These are phyloP conservation scores for Colletotrichum sp. DNA, from an alignment of 2,329 filamentous ascomycete species.

Conservation along the genomic window DNA sequence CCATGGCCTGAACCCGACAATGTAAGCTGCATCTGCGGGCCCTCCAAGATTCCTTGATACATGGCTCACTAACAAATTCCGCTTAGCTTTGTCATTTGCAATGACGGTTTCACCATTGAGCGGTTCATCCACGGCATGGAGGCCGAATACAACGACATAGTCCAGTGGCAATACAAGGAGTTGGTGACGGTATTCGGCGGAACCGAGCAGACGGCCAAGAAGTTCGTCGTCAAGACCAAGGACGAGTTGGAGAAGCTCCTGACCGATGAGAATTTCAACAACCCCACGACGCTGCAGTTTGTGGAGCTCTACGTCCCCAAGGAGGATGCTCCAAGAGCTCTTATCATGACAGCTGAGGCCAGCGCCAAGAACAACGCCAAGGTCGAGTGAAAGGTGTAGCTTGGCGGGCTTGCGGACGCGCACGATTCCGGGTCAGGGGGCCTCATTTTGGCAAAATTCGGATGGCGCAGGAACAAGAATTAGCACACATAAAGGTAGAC, in stretches of 20 bases:
- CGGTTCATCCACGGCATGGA: constrained; percentile 86
- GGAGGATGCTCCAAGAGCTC: constrained; percentile 74
- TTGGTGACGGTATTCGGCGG: constrained; percentile 73
- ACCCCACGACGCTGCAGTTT: constrained; percentile 64
- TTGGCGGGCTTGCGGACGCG: background rate
- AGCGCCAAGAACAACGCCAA: constrained; percentile 71
- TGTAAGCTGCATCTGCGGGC: constrained; percentile 56
- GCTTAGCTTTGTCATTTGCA: constrained; percentile 80
- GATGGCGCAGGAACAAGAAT: background rate
- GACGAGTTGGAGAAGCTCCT: constrained; percentile 71
- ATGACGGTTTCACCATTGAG: constrained; percentile 90
- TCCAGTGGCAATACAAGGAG: constrained; percentile 74
- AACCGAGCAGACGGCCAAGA: constrained; percentile 58
- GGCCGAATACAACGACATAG: constrained; percentile 81
- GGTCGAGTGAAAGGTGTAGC: constrained; percentile 25
- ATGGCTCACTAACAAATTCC: constrained; percentile 22
- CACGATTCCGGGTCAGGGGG: background rate
- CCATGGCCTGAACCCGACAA: constrained; percentile 75
- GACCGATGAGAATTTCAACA: constrained; percentile 66
- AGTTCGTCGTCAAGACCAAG: constrained; percentile 72
- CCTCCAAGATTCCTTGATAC: background rate
- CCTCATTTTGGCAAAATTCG: background rate
- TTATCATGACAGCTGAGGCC: constrained; percentile 74
- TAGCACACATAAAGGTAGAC: background rate
- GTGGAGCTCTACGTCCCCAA: constrained; percentile 84